Base-by-base conservation (phyloP, 2,329 filamentous ascomycete species). In the Diaporthe amygdali region DNA sequence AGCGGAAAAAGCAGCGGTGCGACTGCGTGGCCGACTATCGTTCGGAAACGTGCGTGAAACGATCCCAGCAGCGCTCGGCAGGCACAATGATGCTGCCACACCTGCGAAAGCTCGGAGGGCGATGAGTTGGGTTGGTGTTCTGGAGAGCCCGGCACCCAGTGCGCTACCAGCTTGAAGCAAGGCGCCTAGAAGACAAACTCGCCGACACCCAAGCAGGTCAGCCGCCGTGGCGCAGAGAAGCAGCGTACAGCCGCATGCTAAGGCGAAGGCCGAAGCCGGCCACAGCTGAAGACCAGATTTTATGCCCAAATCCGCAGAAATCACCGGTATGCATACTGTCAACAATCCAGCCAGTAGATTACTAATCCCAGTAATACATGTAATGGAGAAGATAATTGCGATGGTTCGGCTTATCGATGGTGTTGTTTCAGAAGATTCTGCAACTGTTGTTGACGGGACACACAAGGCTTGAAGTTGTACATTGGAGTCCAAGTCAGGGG, bases 1-100 rank as follows among this genome's bases (percentile, higher is more conserved):
- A 71, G 82, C 81, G 1, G 84, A 81, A 63, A 85, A 85, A 0
- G 79, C 83, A 2, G 81, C 78, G 44, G 84, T 85, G 10, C 83
- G 77, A 8, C 20, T 32, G 27, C 27, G 30, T 15, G 49, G 49
- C 76, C 77, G 76, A 1, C 72, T 71, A 0, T 81, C 82, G 10
- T 72, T 78, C 0, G 80, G 78, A 8, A 84, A 82, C 0, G 79
- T 82, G 8, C 76, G 77, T 0, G 82, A 79, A 54, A 83, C 80
- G 46, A 82, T 70, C 14, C 79, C 78, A 14, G 83, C 80, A 8
- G 81, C 78, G 0, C 81, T 79, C 0, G 82, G 82, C 6, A 83
- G 72, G 68, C 80, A 82, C 73, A 83, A 79, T 5, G 81, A 77
- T 0, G 82, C 80, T 2, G 79, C 76, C 5, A 80, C 73, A 6